Conservation (phyloP, 768 basidiomycete genomes). For the Solioccasus polychromus region DNA sequence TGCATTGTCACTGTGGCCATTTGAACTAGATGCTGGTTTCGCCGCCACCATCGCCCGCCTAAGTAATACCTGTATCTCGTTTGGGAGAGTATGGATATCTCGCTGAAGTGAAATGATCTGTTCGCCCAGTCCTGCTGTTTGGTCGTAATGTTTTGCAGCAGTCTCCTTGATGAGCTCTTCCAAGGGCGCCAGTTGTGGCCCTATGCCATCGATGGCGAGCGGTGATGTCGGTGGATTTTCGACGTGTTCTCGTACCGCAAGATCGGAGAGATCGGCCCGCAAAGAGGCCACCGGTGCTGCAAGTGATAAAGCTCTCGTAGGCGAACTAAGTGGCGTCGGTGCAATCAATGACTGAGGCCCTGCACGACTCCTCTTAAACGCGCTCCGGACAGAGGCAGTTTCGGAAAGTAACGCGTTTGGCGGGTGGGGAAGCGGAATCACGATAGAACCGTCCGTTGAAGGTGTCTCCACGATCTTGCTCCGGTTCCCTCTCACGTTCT, state of each 20-base stretch:
- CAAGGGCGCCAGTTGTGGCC: slow-evolving; percentile 24
- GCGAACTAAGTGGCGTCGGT: slow-evolving; percentile 14
- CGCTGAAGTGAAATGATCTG: slow-evolving; percentile 33
- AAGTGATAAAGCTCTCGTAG: neutral
- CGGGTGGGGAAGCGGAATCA: slow-evolving; percentile 21
- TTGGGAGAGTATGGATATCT: slow-evolving; percentile 29
- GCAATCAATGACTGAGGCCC: neutral
- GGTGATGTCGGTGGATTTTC: slow-evolving; percentile 13
- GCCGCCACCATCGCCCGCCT: slow-evolving; percentile 3
- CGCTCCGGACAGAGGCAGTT: slow-evolving; percentile 20
- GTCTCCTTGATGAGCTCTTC: slow-evolving; percentile 34
- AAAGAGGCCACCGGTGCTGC: slow-evolving; percentile 4
- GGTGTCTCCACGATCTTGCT: slow-evolving; percentile 10
- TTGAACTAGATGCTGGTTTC: neutral
- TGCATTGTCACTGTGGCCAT: neutral
- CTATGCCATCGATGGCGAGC: slow-evolving; percentile 7
- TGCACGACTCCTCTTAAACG: slow-evolving; percentile 14
- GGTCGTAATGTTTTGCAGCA: slow-evolving; percentile 36
- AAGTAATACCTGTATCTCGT: slow-evolving; percentile 23
- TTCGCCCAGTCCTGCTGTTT: slow-evolving; percentile 32
- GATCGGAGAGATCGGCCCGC: slow-evolving; percentile 19
- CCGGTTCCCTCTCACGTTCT: neutral
- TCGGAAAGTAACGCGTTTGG: slow-evolving; percentile 10
- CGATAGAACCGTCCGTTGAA: slow-evolving; percentile 22
- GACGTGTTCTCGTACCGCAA: slow-evolving; percentile 17